phyloP scores from a whole-genome alignment of 129 eudicot species.

The Helianthus tuberosus region DNA sequence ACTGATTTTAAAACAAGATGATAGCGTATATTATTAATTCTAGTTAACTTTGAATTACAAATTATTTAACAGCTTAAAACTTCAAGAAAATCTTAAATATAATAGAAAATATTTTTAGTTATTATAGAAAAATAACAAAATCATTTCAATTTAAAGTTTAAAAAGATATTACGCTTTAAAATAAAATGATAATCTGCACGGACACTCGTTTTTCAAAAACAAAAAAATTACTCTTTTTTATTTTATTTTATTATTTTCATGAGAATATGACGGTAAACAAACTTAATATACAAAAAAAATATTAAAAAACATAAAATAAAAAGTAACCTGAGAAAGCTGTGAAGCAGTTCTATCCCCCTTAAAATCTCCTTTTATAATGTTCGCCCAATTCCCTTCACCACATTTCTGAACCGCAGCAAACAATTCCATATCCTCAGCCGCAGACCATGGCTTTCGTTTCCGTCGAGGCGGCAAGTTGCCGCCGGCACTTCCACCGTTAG shows the following conservation, averaged over 20 bases:
- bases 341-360: slow-evolving; percentile 78
- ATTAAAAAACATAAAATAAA: not conserved
- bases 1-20: not conserved
- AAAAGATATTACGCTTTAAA: not conserved
- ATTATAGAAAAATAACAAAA: not conserved
- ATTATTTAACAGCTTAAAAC: not conserved
- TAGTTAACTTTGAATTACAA: not conserved
- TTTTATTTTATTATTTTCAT: too few species aligned
- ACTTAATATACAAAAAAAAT: too few species aligned
- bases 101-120: not conserved
- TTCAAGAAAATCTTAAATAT: not conserved
- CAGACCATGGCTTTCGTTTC: slow-evolving; percentile 77
- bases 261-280: too few species aligned
- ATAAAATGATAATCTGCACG: not conserved
- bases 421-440: slow-evolving; percentile 70
- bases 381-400: slow-evolving; percentile 95
- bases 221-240: not conserved
- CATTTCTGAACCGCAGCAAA: slow-evolving; percentile 80
- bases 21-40: not conserved
- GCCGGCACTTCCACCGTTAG: slow-evolving; percentile 45
- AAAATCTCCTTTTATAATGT: slow-evolving; percentile 67
- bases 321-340: slow-evolving; percentile 81
- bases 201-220: not conserved
- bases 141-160: not conserved
- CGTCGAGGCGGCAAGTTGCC: slow-evolving; percentile 48